These are phyloP conservation scores for Kodamaea restingae DNA, from an alignment of 805 yeast genomes.

Conservation along the genomic window DNA sequence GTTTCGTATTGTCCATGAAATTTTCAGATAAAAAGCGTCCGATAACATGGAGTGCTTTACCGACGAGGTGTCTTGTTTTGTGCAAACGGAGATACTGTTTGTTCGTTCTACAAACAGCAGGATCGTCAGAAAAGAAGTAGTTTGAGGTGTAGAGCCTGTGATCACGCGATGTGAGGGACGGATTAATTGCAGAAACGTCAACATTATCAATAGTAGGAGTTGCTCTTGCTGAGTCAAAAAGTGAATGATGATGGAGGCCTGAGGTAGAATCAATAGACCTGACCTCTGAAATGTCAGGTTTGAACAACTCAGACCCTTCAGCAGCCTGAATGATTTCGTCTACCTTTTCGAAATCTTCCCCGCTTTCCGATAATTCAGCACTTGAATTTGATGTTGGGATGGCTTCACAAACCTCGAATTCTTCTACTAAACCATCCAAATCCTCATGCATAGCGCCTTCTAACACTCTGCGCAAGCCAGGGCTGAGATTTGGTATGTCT, in stretches of 20 bases:
- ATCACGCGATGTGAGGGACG: constrained; percentile 55
- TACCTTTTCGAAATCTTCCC: neutral
- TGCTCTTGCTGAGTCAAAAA: constrained; percentile 39
- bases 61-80: constrained; percentile 54
- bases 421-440: neutral
- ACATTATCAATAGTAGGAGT: constrained; percentile 43
- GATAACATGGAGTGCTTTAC: constrained; percentile 58
- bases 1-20: constrained; percentile 59
- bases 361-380: neutral
- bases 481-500: constrained; percentile 35
- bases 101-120: constrained; percentile 38
- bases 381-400: neutral
- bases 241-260: constrained; percentile 6
- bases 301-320: neutral
- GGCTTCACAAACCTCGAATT: neutral
- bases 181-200: constrained; percentile 47
- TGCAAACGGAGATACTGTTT: constrained; percentile 47
- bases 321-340: neutral
- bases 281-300: neutral
- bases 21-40: constrained; percentile 43
- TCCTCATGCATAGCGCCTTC: neutral
- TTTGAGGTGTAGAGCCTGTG: constrained; percentile 59
- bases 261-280: neutral
- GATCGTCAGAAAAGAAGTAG: constrained; percentile 51
- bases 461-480: neutral